Base-by-base conservation (phyloP, 345 rosid species). In the Eutrema japonicum region DNA sequence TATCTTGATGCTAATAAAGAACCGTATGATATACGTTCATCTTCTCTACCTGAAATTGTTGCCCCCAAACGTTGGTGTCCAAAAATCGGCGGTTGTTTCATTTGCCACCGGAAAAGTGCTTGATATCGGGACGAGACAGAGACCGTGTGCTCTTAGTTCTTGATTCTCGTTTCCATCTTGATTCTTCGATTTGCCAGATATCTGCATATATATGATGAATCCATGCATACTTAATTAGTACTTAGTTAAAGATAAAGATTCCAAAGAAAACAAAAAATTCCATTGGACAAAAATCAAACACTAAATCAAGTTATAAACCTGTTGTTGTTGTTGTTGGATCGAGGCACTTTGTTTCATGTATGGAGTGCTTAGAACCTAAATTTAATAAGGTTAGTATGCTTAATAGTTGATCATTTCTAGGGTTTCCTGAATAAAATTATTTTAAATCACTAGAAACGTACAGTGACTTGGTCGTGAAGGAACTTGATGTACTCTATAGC, bases 1-100 rank as follows among this genome's bases (percentile, higher is more conserved):
- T 63, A 65, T 40, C 14, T 33, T 54, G 11, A 61, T 70, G 48
- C n/a, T 68, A 27, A 61, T 14, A 38, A 69, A 70, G 66, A 63
- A 69, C 65, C 45, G 52, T 76, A 47, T 69, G 14, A 4, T 36
- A 60, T 47, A 57, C 2, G 41, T 57, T 55, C 51, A 55, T 47
- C 9, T 18, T 70, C 9, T 64, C n/a, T 78, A 78, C 81, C 81
- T 78, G 81, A 78, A 73, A 62, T 46, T 78, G 69, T 67, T 78
- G 22, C 88, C 92, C 48, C 96, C 99, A 66, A 87, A 90, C 51
- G 96, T 85, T n/a, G 97, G 95, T 58, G 85, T 87, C 99, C 99
- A 92, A 75, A 88, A 87, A 72, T 90, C 96, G 14, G 81, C 86
- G 3, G 91, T 75, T 45, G 90, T 79, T 78, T 88, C 96, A n/a